Percentiles rank a stretch among this genome's conserved stretches.
These are phyloP conservation scores for Penicillium bovifimosum DNA, from an alignment of 495 filamentous ascomycete genomes.

Conservation along the genomic window DNA sequence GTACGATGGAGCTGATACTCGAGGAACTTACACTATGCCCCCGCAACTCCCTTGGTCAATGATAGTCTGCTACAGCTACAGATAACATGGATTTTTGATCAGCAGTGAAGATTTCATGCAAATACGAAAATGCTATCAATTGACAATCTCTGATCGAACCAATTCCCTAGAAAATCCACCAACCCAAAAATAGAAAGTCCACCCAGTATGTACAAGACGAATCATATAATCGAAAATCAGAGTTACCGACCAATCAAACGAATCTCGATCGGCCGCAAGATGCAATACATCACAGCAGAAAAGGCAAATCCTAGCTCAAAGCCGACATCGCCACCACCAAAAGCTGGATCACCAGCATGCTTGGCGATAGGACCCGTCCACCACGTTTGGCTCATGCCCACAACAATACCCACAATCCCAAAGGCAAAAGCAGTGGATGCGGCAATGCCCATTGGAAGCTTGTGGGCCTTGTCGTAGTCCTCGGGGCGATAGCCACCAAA, in stretches of 20 bases:
- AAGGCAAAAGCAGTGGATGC: slow-evolving; percentile 61
- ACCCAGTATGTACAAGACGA: slow-evolving; percentile 14
- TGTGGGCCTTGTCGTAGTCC: slow-evolving; percentile 52
- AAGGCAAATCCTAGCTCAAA: slow-evolving; percentile 60
- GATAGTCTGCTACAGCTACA: not conserved
- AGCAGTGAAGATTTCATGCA: no score
- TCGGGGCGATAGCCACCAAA: slow-evolving; percentile 57
- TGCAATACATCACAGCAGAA: slow-evolving; percentile 26
- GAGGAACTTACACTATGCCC: no score
- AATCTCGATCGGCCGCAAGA: slow-evolving; percentile 33
- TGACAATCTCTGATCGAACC: no score
- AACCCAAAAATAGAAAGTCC: not conserved
- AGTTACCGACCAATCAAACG: slow-evolving; percentile 33
- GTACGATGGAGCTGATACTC: no score
- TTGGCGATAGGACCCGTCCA: slow-evolving; percentile 66
- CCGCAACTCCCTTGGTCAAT: no score
- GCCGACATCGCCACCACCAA: slow-evolving; percentile 69
- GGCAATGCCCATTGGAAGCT: slow-evolving; percentile 67
- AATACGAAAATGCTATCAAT: no score
- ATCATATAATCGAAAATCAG: not conserved
- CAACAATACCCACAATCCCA: slow-evolving; percentile 66
- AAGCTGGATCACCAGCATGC: slow-evolving; percentile 49
- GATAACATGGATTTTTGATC: not conserved
- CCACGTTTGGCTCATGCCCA: slow-evolving; percentile 76
- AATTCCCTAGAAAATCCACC: not conserved